Conservation (phyloP, 2,329 filamentous ascomycete genomes). For the Venturia aucupariae region DNA sequence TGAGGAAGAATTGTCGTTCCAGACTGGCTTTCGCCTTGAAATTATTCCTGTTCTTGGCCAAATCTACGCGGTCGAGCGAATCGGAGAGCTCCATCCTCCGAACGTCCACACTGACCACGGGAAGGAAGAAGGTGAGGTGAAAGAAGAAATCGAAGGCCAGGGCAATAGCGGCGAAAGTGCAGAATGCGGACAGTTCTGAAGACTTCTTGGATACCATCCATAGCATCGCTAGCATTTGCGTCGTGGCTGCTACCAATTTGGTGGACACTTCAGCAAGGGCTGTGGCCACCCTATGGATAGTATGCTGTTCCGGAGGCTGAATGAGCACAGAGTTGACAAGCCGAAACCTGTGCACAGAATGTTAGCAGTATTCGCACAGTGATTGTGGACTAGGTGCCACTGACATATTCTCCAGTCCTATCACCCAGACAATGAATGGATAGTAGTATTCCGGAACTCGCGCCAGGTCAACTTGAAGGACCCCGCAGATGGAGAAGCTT, state of each 20-base stretch:
- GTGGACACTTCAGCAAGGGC: conserved; percentile 66
- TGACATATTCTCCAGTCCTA: conserved; percentile 67
- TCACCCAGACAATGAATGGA: conserved; percentile 64
- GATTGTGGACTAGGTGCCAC: conserved; percentile 18
- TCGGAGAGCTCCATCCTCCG: conserved; percentile 67
- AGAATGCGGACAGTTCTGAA: conserved; percentile 64
- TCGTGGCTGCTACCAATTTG: conserved; percentile 56
- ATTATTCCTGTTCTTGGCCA: background rate
- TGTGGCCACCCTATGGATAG: conserved; percentile 59
- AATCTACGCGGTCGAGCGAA: conserved; percentile 44
- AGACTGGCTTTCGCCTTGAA: conserved; percentile 28
- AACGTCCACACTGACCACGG: conserved; percentile 71
- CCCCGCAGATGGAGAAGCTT: conserved; percentile 69
- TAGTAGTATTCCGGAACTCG: conserved; percentile 66
- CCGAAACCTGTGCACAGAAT: conserved; percentile 38
- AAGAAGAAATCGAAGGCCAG: conserved; percentile 71
- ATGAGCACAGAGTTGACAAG: conserved; percentile 69
- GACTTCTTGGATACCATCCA: conserved; percentile 56
- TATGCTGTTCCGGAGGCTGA: conserved; percentile 59
- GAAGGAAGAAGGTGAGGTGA: conserved; percentile 69
- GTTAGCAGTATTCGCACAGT: conserved; percentile 21
- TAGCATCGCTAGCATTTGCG: conserved; percentile 60
- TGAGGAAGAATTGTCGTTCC: conserved; percentile 46
- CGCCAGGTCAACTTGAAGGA: conserved; percentile 66
- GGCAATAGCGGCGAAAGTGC: conserved; percentile 65